Evolutionary conservation across 345 rosid species (phyloP), one percentile per base, ranked within the genome.

Genomic region (Fremontodendron californicum): DNA sequence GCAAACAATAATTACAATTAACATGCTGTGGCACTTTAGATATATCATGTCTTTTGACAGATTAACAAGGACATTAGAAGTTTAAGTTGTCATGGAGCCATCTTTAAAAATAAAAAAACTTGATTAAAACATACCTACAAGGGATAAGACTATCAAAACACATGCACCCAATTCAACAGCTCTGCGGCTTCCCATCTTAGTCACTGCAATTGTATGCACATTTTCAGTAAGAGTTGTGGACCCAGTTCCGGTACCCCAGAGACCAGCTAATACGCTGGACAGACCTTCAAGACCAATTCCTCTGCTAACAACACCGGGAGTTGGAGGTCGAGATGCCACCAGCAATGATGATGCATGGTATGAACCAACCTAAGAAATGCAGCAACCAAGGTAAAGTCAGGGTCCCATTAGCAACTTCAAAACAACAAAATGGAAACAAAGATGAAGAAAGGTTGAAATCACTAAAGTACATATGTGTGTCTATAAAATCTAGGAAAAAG

Each of bases 151-250:
- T 71, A 95, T 84, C 83, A 93, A 74, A 77, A 90, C 78, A 75
- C 89, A 84, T 51, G 97, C 98, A 67, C 99, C 98, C 12, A 90
- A 71, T 84, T 93, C 98, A 67, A 95, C 88, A 8, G 90, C 93
- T 83, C 92, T 88, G 73, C 99, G 97, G 90, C 97, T 93, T 75
- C 99, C 97, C 97, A 95, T 89, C 87, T 91, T 95, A 57, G 98
- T 91, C 74, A 93, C 99, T 39, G 99, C 98, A 54, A 93, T 89
- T 23, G 98, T 95, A 82, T 95, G 99, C 81, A 95, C 98, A 57
- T 95, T 95, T 85, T 95, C 99, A 21, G 99, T 93, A 66, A 95
- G 84, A 15, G 98, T 90, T 29, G 97, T 89, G 15, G 98, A 95
- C 54, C 99, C 98, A 37, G 94, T 93, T 84, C 99, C 98, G 35